Base-by-base conservation (phyloP, 306 rosid genomes). In the Betula pendula region DNA sequence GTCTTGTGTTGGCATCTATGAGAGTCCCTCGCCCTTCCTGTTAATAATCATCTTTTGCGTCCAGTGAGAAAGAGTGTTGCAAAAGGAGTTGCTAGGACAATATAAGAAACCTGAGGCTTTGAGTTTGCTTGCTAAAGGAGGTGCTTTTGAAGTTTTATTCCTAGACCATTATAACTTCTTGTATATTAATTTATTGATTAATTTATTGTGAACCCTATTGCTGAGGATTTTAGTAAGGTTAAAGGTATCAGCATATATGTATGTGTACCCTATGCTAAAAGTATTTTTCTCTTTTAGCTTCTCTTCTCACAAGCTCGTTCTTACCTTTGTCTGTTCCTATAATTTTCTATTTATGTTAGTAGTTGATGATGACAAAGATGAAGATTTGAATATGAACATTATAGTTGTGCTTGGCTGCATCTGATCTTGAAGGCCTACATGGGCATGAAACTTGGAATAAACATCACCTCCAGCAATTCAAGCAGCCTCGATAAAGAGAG, bases 111-210 rank as follows among this genome's bases (percentile, higher is more conserved):
- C 77, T 68, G 65, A 73, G 71, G 59, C 70, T 77, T 80, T 52
- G 73, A 79, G 67, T 77, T 75, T 74, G 65, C 56, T 66, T 74
- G 82, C 76, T 66, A 53, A 72, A 74, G 78, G 74, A 79, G 86
- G 84, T 87, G 85, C 69, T 83, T 86, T 76, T 79, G 79, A 70
- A 84, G 82, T 68, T 74, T 71, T 80, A 73, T 77, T 72, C 55
- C 65, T 77, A 81, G 73, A 77, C 75, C 76, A 35, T 31, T 62
- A 55, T 53, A 50, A 76, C 16, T 73, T 84, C 80, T 47, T 83
- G 83, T 84, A 86, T 85, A 85, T n/a, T n/a, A n/a, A n/a, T n/a
- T n/a, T n/a, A n/a, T n/a, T n/a, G n/a, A n/a, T n/a, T n/a, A n/a
- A n/a, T 87, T 77, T 81, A 45, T 69, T 67, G 67, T n/a, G 75